Evolutionary conservation across 768 basidiomycete genomes (phyloP).

Genomic region (Rhizopogon vesiculosus): DNA sequence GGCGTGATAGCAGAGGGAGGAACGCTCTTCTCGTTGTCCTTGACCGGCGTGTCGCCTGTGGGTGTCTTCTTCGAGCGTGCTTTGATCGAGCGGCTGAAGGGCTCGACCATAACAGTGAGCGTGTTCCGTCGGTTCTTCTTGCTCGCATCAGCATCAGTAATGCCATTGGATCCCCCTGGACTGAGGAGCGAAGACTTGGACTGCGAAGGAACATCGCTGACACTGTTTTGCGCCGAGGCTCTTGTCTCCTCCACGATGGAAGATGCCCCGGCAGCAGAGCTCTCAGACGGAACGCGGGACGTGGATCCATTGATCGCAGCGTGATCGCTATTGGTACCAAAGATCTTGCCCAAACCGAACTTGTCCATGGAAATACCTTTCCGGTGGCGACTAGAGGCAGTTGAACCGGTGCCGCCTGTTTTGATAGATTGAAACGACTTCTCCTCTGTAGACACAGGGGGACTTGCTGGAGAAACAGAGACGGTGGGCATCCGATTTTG

Average conservation of each 20-base stretch:
- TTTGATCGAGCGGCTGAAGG: conserved; percentile 49
- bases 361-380: conserved; percentile 77
- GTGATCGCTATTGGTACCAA: conserved; percentile 42
- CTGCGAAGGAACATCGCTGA: conserved; percentile 22
- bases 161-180: conserved; percentile 21
- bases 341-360: conserved; percentile 74
- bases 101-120: conserved; percentile 83
- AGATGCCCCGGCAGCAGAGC: conserved; percentile 21
- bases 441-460: conserved; percentile 30
- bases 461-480: conserved; percentile 38
- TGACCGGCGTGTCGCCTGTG: conserved; percentile 32
- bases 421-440: conserved; percentile 24
- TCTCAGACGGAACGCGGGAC: conserved; percentile 41
- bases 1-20: conserved; percentile 26
- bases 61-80: conserved; percentile 31
- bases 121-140: conserved; percentile 78
- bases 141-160: conserved; percentile 22
- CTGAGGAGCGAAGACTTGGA: conserved; percentile 30
- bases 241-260: conserved; percentile 16
- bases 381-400: conserved; percentile 48
- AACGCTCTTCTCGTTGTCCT: conserved; percentile 35
- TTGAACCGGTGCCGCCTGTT: conserved; percentile 22
- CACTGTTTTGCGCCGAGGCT: conserved; percentile 1
- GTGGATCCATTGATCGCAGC: conserved; percentile 25
- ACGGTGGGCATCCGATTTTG: conserved; percentile 25